Conservation (phyloP, 495 filamentous ascomycete species). For the Hypoxylon rickii region DNA sequence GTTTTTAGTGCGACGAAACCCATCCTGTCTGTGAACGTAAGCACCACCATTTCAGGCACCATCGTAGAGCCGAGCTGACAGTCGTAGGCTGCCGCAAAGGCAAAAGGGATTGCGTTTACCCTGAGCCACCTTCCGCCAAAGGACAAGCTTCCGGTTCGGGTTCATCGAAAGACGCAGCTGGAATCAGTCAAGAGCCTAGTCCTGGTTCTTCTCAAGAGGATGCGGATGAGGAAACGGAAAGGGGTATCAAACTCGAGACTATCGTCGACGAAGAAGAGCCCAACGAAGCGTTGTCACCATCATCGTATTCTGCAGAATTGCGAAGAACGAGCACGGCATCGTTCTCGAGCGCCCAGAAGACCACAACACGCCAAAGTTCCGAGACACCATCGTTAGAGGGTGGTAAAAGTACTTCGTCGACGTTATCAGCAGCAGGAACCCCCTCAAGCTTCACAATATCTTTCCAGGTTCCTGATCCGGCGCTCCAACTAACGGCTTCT, state of each 20-base stretch:
- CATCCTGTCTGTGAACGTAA: constrained; percentile 87
- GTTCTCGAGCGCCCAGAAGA: constrained; percentile 41
- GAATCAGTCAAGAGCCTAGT: constrained; percentile 56
- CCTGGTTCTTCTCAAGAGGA: constrained; percentile 58
- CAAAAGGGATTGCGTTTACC: constrained; percentile 81
- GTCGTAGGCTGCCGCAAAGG: constrained; percentile 79
- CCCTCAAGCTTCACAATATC: constrained; percentile 40
- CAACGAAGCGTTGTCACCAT: constrained; percentile 42
- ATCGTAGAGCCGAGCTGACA: constrained; percentile 9
- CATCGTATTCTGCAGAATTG: constrained; percentile 44
- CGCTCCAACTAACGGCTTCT: constrained; percentile 22
- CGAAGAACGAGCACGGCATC: constrained; percentile 52
- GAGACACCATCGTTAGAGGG: constrained; percentile 57
- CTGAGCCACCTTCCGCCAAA: constrained; percentile 64
- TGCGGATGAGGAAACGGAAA: constrained; percentile 58
- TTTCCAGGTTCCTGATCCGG: constrained; percentile 34
- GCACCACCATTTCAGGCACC: constrained; percentile 24
- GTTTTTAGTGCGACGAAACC: constrained; percentile 76
- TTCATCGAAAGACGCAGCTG: constrained; percentile 49
- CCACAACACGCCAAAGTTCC: constrained; percentile 46
- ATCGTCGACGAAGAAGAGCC: constrained; percentile 68
- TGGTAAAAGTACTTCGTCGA: constrained; percentile 55
- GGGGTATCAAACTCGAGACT: constrained; percentile 57
- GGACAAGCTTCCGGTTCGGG: constrained; percentile 45
- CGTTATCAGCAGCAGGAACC: constrained; percentile 49